phyloP scores from a whole-genome alignment of 495 filamentous ascomycete species.

The Penicillium pancosmium region DNA sequence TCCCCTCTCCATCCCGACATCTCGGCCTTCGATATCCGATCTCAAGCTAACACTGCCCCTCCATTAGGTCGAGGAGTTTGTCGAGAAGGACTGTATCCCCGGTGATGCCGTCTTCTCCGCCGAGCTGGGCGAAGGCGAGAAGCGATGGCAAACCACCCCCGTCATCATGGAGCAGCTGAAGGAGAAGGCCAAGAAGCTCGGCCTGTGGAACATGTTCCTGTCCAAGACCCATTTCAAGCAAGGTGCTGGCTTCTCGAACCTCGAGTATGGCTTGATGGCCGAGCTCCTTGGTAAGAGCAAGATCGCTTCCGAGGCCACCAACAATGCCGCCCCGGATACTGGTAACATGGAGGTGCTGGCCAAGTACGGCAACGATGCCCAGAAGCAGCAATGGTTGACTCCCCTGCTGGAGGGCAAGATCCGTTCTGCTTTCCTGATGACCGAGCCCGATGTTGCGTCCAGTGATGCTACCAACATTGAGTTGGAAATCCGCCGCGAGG shows the following conservation, averaged over 20 bases:
- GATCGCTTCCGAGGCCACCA: slow-evolving; percentile 82
- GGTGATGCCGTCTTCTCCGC: slow-evolving; percentile 77
- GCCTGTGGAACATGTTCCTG: slow-evolving; percentile 98
- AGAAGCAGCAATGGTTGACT: slow-evolving; percentile 84
- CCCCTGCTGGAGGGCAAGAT: slow-evolving; percentile 86
- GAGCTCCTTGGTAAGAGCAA: slow-evolving; percentile 83
- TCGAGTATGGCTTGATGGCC: slow-evolving; percentile 93
- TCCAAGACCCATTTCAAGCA: slow-evolving; percentile 93
- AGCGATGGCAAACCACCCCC: slow-evolving; percentile 79
- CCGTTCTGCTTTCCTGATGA: slow-evolving; percentile 91
- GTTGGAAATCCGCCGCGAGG: slow-evolving; percentile 76
- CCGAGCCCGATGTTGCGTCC: slow-evolving; percentile 82
- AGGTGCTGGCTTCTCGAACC: slow-evolving; percentile 86
- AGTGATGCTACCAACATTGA: slow-evolving; percentile 90
- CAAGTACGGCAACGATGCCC: slow-evolving; percentile 88
- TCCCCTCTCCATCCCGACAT: not conserved
- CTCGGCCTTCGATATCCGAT: not conserved
- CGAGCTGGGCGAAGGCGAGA: slow-evolving; percentile 73
- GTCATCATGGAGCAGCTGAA: slow-evolving; percentile 86
- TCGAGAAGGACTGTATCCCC: slow-evolving; percentile 93
- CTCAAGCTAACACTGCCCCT: not conserved
- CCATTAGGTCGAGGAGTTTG: slow-evolving; percentile 82
- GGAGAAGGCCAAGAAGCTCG: slow-evolving; percentile 76
- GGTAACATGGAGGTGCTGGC: slow-evolving; percentile 96
- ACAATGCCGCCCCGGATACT: slow-evolving; percentile 89